A percentile compares a stretch with the other conserved stretches of the same genome.
Conservation (phyloP, 2,329 filamentous ascomycete species). For the Sporothrix globosa region DNA sequence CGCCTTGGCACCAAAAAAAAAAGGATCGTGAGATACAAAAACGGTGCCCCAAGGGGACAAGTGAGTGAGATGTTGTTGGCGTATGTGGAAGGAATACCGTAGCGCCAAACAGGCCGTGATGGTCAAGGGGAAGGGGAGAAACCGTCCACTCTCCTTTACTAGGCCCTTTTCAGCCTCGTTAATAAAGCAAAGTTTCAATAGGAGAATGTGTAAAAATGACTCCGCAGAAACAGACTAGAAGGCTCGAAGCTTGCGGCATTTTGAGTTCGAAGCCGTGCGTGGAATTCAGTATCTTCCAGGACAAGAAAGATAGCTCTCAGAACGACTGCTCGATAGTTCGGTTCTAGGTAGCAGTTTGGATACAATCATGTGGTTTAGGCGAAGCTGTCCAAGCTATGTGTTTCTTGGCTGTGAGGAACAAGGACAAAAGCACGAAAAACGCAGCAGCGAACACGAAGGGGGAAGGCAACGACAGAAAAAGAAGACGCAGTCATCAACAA, state of each 20-base stretch:
- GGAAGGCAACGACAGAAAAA: background rate
- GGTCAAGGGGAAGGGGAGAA: background rate
- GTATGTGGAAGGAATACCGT: background rate
- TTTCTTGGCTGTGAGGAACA: background rate
- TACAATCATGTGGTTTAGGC: no score
- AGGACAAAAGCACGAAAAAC: background rate
- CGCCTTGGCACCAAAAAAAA: background rate
- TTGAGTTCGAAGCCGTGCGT: constrained; percentile 19
- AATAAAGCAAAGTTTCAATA: constrained; percentile 10
- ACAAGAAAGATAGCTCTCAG: no score
- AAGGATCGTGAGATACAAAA: constrained; percentile 17
- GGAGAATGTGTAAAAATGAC: background rate
- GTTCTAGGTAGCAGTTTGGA: no score
- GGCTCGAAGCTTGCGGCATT: constrained; percentile 24
- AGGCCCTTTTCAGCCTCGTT: constrained; percentile 24
- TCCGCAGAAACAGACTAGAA: no score
- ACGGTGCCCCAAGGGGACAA: constrained; percentile 27
- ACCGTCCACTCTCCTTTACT: background rate
- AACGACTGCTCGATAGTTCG: no score
- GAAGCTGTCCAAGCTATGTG: no score
- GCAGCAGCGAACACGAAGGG: background rate
- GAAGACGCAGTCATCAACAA: background rate
- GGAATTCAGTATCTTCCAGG: no score
- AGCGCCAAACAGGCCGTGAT: constrained; percentile 13
- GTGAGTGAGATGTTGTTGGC: background rate